Evolutionary conservation across 2,329 filamentous ascomycete species (phyloP).

Genomic region (Nemania sp.): DNA sequence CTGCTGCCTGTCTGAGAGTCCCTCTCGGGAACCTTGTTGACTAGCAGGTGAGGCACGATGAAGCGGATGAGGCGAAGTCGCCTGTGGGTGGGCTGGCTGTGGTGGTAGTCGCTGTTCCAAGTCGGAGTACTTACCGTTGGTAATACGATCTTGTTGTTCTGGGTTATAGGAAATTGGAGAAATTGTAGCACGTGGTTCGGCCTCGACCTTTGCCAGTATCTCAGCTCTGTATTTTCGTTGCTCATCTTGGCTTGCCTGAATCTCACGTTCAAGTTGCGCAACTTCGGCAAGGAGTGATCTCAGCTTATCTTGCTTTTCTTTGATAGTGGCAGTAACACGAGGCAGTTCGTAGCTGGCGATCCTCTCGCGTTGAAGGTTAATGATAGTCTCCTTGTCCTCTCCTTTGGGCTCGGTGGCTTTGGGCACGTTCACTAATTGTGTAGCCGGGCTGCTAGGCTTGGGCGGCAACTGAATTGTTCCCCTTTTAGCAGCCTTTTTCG

Average conservation of each 20-base stretch:
- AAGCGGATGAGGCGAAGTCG: slow-evolving; percentile 1
- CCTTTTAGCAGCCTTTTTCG: slow-evolving; percentile 47
- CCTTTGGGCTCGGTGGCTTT: slow-evolving; percentile 20
- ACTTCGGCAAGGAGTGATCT: slow-evolving; percentile 52
- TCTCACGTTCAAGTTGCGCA: slow-evolving; percentile 52
- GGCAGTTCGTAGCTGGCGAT: slow-evolving; percentile 46
- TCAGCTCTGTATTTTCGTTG: slow-evolving; percentile 40
- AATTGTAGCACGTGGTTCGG: slow-evolving; percentile 26
- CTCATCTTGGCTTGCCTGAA: slow-evolving; percentile 42
- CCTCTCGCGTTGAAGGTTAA: slow-evolving; percentile 38
- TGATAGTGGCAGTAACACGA: slow-evolving; percentile 43
- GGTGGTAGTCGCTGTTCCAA: background rate
- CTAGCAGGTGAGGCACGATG: background rate
- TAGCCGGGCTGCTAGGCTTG: slow-evolving; percentile 24
- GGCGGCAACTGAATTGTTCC: slow-evolving; percentile 28
- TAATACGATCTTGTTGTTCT: slow-evolving; percentile 15
- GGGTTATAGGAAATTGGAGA: slow-evolving; percentile 7
- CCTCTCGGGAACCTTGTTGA: background rate
- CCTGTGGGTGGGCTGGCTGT: background rate
- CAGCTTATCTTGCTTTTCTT: slow-evolving; percentile 52
- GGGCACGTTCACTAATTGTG: slow-evolving; percentile 16
- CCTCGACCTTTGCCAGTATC: slow-evolving; percentile 42
- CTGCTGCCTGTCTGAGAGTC: background rate
- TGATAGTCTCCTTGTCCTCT: slow-evolving; percentile 13
- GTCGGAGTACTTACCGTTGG: slow-evolving; percentile 23